Base-by-base conservation (phyloP, 306 rosid species). In the Echinosophora koreensis region DNA sequence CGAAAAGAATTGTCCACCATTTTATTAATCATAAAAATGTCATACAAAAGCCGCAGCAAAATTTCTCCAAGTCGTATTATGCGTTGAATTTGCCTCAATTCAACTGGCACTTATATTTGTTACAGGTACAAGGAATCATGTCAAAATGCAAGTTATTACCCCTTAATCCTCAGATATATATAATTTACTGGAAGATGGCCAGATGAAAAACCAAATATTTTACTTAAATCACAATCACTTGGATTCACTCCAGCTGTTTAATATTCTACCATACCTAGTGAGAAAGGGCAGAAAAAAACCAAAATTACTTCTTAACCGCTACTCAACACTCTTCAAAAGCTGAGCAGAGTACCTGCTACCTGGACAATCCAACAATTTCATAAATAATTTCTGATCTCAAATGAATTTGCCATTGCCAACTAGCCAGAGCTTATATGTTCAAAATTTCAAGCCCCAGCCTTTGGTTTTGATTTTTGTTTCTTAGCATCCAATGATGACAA, bases 391-490 rank as follows among this genome's bases (percentile, higher is more conserved):
- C 78, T 38, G 55, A 63, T 77, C 72, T 77, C 68, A 76, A 79
- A 57, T 56, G 81, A 88, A 66, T 73, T 72, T 47, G 32, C 61
- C 49, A 63, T 58, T 66, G 42, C 65, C 77, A 49, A 77, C 54
- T 78, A 57, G 77, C 51, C 66, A 57, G 75, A 73, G 77, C 80
- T 46, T 64, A 22, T 56, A 79, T 69, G 81, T 37, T 44, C 84
- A 88, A 84, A 81, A 80, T 67, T 74, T 89, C 75, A 92, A 72
- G 90, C 85, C 14, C 91, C 85, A 34, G 73, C 92, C 73, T 92
- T 92, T 11, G 83, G 74, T 80, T 92, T 96, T 0, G 96, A 68
- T 73, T 88, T 96, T 73, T 85, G 94, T 80, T 96, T 96, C 94
- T 96, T 96, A 32, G 84, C 74, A 51, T 89, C 96, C 84, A 89